Evolutionary conservation across 2,329 filamentous ascomycete species (phyloP), one percentile per base, ranked within the genome.

Genomic region (Curvularia spicifera): DNA sequence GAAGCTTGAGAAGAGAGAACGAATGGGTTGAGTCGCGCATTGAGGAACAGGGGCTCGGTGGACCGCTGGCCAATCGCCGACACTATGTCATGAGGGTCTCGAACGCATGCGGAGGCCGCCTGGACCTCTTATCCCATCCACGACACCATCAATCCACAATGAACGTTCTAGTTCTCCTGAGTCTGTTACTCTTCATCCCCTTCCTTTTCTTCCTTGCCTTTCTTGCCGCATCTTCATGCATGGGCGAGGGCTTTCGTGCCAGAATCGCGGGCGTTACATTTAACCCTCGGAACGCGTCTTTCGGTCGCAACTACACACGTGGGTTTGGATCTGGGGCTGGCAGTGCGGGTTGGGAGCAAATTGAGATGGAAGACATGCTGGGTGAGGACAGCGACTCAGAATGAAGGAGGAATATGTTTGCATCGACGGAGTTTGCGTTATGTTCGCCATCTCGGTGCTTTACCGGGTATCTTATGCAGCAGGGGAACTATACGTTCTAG

Each of bases 311-410:
- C 61, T 87, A 87, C 64, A 81, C 84, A 42, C 79, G 83, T 43
- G 82, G 81, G 13, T 82, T 87, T 74, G 81, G 77, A 2, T 78
- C 82, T n/a, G 82, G 81, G 40, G 80, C 81, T 7, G 82, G 81
- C 6, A 78, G 80, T 33, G 81, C 80, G 8, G 82, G 84, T 59
- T 87, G 84, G 69, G 85, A 87, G 68, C 84, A 87, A 61, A 87
- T 88, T 59, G 85, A 88, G 72, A 80, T 87, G 81, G 83, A 87
- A 60, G 82, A 85, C 56, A 85, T 87, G 82, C 76, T 87, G 53
- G 78, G 79, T 28, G 78, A 81, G 10, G 72, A 78, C 43, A 75
- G 65, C 52, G 66, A 71, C 4, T 63, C 78, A 40, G 67, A 73
- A 49, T 51, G 55, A 56, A 54, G 12, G 43, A 49, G 18, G 15